A percentile compares a stretch with the other conserved stretches of the same genome.
Conservation (phyloP, 441 rosid species). For the Gossypium aridum region DNA sequence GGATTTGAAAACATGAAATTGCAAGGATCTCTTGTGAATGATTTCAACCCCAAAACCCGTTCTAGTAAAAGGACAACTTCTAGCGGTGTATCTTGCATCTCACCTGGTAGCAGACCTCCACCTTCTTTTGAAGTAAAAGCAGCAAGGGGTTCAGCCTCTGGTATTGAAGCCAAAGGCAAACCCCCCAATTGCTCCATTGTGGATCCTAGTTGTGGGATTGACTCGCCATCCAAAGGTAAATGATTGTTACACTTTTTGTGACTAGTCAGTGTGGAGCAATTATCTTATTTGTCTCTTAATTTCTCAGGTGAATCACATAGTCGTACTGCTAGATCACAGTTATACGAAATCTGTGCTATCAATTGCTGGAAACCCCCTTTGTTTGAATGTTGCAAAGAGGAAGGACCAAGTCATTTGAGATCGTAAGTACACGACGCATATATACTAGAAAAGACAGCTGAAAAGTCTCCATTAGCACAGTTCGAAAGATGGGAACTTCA, state of each 20-base stretch:
- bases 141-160: conserved; percentile 8
- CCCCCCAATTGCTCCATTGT: conserved; percentile 18
- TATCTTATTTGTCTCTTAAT: conserved; percentile 11
- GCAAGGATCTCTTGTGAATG: conserved; percentile 21
- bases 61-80: conserved; percentile 16
- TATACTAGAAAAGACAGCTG: not conserved
- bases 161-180: conserved; percentile 12
- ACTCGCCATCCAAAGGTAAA: conserved; percentile 22
- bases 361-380: conserved; percentile 73
- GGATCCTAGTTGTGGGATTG: conserved; percentile 24
- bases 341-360: conserved; percentile 63
- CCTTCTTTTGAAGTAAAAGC: not conserved
- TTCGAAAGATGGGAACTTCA: not conserved
- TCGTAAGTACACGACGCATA: conserved; percentile 35
- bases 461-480: not conserved
- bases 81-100: conserved; percentile 11
- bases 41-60: conserved; percentile 13
- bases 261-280: conserved; percentile 5
- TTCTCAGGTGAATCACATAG: conserved; percentile 37
- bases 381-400: conserved; percentile 67
- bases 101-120: conserved; percentile 18
- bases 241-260: conserved; percentile 5
- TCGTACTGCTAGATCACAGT: conserved; percentile 51
- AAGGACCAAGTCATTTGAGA: conserved; percentile 77
- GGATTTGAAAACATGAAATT: conserved; percentile 26